A percentile compares a stretch with the other conserved stretches of the same genome.
phyloP scores from a whole-genome alignment of 2,329 filamentous ascomycete genomes.

The Neoarthrinium moseri region DNA sequence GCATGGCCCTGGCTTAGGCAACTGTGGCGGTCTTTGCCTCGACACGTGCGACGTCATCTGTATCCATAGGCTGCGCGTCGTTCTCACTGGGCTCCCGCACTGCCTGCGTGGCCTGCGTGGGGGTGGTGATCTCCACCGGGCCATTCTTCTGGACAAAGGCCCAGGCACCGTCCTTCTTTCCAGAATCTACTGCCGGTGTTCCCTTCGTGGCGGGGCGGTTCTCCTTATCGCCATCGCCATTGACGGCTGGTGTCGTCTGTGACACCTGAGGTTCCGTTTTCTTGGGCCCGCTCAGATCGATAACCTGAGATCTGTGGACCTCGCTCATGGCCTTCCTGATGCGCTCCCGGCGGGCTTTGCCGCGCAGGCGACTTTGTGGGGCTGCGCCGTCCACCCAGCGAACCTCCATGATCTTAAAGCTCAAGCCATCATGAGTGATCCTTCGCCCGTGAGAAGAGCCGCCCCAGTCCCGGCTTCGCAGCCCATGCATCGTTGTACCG shows the following conservation, averaged over 20 bases:
- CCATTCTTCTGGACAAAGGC: neutral
- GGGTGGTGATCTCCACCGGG: too few species aligned
- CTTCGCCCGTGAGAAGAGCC: constrained; percentile 43
- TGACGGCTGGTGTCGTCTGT: neutral
- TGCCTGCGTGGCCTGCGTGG: neutral
- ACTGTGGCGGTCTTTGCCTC: neutral
- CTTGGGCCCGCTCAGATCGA: constrained; percentile 28
- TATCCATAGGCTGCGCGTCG: neutral
- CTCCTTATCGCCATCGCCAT: constrained; percentile 42
- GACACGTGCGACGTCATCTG: neutral
- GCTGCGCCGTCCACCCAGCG: constrained; percentile 80
- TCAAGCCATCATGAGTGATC: constrained; percentile 76
- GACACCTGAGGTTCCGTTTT: constrained; percentile 29
- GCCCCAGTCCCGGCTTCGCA: constrained; percentile 79
- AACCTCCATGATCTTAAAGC: constrained; percentile 78
- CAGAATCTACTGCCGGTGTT: neutral
- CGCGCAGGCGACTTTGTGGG: constrained; percentile 54
- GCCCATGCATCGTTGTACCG: constrained; percentile 72
- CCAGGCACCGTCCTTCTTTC: neutral
- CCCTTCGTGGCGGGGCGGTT: constrained; percentile 30
- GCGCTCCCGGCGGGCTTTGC: constrained; percentile 54
- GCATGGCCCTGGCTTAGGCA: neutral
- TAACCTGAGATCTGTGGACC: constrained; percentile 38
- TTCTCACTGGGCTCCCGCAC: neutral
- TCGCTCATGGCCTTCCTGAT: constrained; percentile 57